These are phyloP conservation scores for Psilocybe azurescens DNA, from an alignment of 768 basidiomycete genomes.

Conservation along the genomic window DNA sequence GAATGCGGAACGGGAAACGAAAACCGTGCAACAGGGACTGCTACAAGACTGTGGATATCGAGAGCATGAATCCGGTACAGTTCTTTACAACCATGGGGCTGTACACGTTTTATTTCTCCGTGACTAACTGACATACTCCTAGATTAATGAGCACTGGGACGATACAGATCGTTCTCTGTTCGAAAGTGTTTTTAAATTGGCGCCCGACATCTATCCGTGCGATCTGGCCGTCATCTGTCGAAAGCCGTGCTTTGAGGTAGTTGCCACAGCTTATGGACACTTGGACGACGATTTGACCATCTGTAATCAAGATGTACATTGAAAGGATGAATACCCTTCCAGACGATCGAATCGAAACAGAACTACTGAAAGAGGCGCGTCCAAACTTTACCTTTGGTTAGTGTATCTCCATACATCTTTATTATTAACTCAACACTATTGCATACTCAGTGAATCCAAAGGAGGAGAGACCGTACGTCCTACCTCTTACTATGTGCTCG, in stretches of 20 bases:
- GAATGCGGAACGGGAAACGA: not conserved
- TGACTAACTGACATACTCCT: not conserved
- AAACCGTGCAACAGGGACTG: slow-evolving; percentile 14
- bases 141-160: slow-evolving; percentile 32
- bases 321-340: slow-evolving; percentile 23
- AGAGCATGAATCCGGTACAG: slow-evolving; percentile 4
- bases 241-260: slow-evolving; percentile 53
- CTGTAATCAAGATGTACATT: slow-evolving; percentile 20
- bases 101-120: not conserved
- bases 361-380: not conserved
- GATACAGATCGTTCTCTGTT: slow-evolving; percentile 33
- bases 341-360: slow-evolving; percentile 17
- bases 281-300: no score
- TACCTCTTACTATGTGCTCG: not conserved
- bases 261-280: not conserved
- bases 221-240: slow-evolving; percentile 52
- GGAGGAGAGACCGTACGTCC: not conserved
- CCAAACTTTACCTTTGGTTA: slow-evolving; percentile 7
- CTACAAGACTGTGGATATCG: slow-evolving; percentile 11
- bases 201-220: slow-evolving; percentile 55
- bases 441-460: not conserved
- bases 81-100: not conserved
- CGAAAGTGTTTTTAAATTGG: slow-evolving; percentile 41
- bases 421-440: not conserved
- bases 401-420: not conserved